Evolutionary conservation across 2,329 filamentous ascomycete species (phyloP), one percentile per base, ranked within the genome.

Genomic region (Monilinia fructigena): DNA sequence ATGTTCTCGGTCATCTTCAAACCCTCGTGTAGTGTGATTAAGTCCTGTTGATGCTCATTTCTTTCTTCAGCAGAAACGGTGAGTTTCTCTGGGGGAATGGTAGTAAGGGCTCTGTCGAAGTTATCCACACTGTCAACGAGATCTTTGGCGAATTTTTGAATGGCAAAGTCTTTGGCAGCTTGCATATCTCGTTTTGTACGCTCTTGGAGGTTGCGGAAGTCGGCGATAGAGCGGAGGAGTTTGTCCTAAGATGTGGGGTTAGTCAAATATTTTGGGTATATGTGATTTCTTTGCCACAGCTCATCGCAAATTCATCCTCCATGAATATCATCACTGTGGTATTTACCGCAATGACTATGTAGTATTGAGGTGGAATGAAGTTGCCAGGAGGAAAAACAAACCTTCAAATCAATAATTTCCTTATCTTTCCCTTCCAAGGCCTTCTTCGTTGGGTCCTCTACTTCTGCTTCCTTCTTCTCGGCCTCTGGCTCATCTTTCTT

Each of bases 151-250:
- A 99, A 98, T 73, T 89, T 82, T 78, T 97, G 92, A 75, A 99
- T 95, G 75, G 94, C 95, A 75, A 97, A 99, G 80, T 96, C 91
- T 74, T 89, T 89, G 26, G 94, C 92, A 26, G 86, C 81, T 79
- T 95, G 91, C 78, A 96, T 89, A 73, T 99, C 95, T 76, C 95
- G 92, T 78, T 89, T 86, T 54, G 92, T 96, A 76, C 95, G 92
- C 76, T 97, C 92, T 82, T 98, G 94, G 62, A 99, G 90, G 82
- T 98, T 99, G 78, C 92, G 92, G 86, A 96, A 98, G 75, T 99
- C 95, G 80, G 95, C 95, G 71, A 98, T 88, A 65, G 91, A 90
- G 77, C 95, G 94, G 70, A 97, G 86, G 80, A 93, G 96, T 82
- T 93, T 95, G 81, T 98, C 95, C 95, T 98, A 68, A 52, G n/a